Evolutionary conservation across 2,329 filamentous ascomycete genomes (phyloP), one percentile per base, ranked within the genome.

Genomic region (Xylaria arbuscula): DNA sequence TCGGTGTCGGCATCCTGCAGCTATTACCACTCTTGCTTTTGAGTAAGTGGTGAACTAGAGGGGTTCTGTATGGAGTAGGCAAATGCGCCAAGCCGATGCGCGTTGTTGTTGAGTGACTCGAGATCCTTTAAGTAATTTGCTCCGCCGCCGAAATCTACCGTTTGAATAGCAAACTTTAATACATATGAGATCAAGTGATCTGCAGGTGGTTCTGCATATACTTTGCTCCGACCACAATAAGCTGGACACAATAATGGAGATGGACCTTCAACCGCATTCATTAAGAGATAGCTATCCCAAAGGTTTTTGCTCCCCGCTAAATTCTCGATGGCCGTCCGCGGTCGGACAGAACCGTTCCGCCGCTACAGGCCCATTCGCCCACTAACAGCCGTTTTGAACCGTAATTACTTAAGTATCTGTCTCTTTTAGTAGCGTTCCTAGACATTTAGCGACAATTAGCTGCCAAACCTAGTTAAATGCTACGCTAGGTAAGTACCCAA

Each of bases 1-100:
- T 63, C 19, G 58, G 19, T 42, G 64, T 64, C 17, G 67, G 19
- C 70, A 72, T 72, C 15, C 45, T 47, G 69, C 50, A 50, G n/a
- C 19, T 54, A 17, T 50, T 22, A 40, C 34, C 22, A 17, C 15
- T n/a, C 32, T 38, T 55, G 9, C 2, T 24, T 13, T 5, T 53
- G 40, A 50, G 53, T 67, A 24, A 48, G 57, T n/a, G 34, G 17
- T 38, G 48, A 55, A 55, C 19, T 57, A 45, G 45, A 45, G 57
- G 42, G 62, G 62, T 28, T 28, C 28, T 42, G 24, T 28, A 48
- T 40, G 40, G 28, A 47, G 54, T 32, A 28, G 34, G 50, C 3
- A 53, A 28, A 55, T 47, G 50, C 58, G 51, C 57, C 40, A 55
- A 62, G 64, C 57, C 34, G 40, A n/a, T 45, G 55, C 22, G 24